Base-by-base conservation (phyloP, 1,284 basidiomycete species). In the Trametes polyzona region DNA sequence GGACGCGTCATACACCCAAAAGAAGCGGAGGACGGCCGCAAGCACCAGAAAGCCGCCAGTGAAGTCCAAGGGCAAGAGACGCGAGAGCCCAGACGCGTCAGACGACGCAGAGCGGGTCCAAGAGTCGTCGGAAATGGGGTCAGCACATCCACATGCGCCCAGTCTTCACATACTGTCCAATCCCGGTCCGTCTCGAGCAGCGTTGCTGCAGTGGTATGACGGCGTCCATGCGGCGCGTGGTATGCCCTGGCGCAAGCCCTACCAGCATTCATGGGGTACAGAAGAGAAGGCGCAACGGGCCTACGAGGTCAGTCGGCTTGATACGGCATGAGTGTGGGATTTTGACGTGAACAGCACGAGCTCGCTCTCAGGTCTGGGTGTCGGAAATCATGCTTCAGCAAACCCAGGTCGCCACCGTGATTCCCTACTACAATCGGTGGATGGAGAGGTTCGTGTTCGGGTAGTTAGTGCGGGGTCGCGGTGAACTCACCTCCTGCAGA, bases 311-410 rank as follows among this genome's bases (percentile, higher is more conserved):
- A 14, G 39, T 44, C 27, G 12, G 16, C 37, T 16, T 14, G 24
- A 14, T 16, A 12, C 27, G 0, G 11, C 5, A 3, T 10, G 14
- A 16, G 2, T 12, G 30, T 19, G 36, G 11, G 39, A 11, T n/a
- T 16, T 52, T 58, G 52, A 53, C 46, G 7, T 27, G 21, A 48
- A 29, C 19, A 12, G 26, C 14, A 48, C 23, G 4, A 14, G 30
- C 36, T 47, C 27, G 44, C 19, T 17, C n/a, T 30, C 46, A 93
- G 87, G 90, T 93, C 11, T 93, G 90, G 88, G 80, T 97, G 41
- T 93, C 90, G 11, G 95, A 98, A 73, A 90, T 98, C 62, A 98
- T 98, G 96, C 81, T 98, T 6, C 96, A 99, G 71, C 96, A 99
- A 73, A 98, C 96, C 0, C 95, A 95, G 69, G 90, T 93, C 23